Evolutionary conservation across 768 basidiomycete species (phyloP), one percentile per base, ranked within the genome.

Genomic region (Hebeloma cylindrosporum): DNA sequence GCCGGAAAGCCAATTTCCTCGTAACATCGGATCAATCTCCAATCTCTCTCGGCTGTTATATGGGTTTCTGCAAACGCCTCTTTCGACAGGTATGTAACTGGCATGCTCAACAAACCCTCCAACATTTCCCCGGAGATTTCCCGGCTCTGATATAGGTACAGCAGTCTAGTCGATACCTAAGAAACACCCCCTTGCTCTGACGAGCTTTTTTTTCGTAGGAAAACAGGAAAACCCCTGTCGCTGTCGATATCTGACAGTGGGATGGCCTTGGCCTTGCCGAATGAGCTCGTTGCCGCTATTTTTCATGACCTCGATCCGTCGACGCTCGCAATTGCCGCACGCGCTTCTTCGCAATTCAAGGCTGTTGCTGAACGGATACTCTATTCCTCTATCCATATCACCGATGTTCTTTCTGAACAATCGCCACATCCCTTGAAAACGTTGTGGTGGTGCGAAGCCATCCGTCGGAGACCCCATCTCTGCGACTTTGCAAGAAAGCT

Each of bases 291-390:
- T 47, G 56, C 58, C 32, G 62, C 70, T 43, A 77, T 82, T 46
- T 75, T 82, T 53, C 58, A 60, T 23, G 50, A 67, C 16, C 66
- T 75, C 13, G 40, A 68, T 16, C 56, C 68, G 9, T 29, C 61
- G 21, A 58, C 60, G 5, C 74, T 83, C 45, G 62, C 68, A 28
- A 51, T 60, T 40, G 53, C 75, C 45, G 54, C 77, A 18, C 62
- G 68, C 45, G 73, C 77, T 41, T 80, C 75, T n/a, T 68, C 58
- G 34, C 63, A 62, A 8, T 73, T 72, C 58, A 71, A 69, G 57
- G 75, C 69, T 25, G 73, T 82, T 27, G 80, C 79, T 2, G 82
- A 83, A 59, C 76, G 77, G 44, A 56, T 79, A 16, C 74, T 85
- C 26, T 83, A 84, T 58, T 61, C 80, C 8, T 69, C 71, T 40